Conservation (phyloP, 129 eudicot species). For the Flaveria linearis region DNA sequence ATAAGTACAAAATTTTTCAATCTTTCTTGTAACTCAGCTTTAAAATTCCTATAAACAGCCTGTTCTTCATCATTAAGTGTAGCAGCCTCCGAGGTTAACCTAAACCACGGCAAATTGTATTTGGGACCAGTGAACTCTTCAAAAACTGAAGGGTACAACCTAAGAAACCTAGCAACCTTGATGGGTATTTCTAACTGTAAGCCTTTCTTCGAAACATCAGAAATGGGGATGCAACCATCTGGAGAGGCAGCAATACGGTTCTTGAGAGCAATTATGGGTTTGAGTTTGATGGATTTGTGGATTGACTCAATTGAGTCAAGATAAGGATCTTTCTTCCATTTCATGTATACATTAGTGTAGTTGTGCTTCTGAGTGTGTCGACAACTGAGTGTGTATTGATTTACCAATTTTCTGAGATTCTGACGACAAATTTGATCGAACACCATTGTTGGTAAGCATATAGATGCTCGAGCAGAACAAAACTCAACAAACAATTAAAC, state of each 20-base stretch:
- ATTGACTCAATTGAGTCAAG: constrained; percentile 64
- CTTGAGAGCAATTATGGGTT: constrained; percentile 70
- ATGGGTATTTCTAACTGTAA: constrained; percentile 54
- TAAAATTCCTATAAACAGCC: constrained; percentile 52
- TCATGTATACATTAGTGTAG: constrained; percentile 81
- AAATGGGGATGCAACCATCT: constrained; percentile 64
- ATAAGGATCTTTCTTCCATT: constrained; percentile 76
- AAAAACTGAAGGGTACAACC: constrained; percentile 66
- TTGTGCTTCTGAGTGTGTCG: constrained; percentile 37
- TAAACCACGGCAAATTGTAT: constrained; percentile 81
- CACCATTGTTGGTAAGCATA: constrained; percentile 12
- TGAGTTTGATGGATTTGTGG: constrained; percentile 56
- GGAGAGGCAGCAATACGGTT: constrained; percentile 58
- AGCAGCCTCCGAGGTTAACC: constrained; percentile 59
- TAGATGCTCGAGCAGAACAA: neutral
- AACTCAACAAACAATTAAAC: neutral
- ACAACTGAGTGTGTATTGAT: constrained; percentile 25
- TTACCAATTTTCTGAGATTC: constrained; percentile 6
- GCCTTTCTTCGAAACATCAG: constrained; percentile 70
- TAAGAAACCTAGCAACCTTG: constrained; percentile 70
- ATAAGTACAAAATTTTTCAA: constrained; percentile 60
- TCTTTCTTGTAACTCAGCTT: constrained; percentile 50
- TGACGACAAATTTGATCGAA: neutral
- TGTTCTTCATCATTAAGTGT: constrained; percentile 56
- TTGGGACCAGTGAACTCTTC: constrained; percentile 74